Percentiles rank a stretch among this genome's conserved stretches.
Evolutionary conservation across 75 land plant species (phyloP).

Genomic region (Picea glauca): DNA sequence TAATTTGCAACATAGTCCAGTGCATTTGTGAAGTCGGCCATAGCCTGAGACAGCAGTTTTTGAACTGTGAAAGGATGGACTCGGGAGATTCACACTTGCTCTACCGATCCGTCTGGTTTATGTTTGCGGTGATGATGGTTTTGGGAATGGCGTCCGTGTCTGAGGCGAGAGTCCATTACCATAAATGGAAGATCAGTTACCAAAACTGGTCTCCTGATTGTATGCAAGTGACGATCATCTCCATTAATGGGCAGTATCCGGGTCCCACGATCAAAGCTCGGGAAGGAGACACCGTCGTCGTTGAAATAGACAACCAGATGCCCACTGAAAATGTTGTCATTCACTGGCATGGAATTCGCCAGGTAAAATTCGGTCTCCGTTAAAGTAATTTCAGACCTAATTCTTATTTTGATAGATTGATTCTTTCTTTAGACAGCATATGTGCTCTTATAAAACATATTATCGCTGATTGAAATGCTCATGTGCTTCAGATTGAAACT

Average conservation of each 20-base stretch:
- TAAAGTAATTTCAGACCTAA: too few species aligned
- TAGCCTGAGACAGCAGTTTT: too few species aligned
- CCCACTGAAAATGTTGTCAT: slow-evolving; percentile 67
- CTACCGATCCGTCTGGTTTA: neutral
- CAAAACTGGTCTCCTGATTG: slow-evolving; percentile 1
- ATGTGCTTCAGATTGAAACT: slow-evolving; percentile 36
- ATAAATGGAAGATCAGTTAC: neutral
- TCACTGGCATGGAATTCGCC: slow-evolving; percentile 89
- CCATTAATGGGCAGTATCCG: slow-evolving; percentile 23
- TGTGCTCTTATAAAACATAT: too few species aligned
- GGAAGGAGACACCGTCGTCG: slow-evolving; percentile 70
- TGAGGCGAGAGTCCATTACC: neutral
- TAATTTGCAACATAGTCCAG: too few species aligned
- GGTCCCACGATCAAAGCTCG: slow-evolving; percentile 71
- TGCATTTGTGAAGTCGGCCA: too few species aligned
- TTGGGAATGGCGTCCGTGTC: neutral
- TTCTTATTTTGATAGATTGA: too few species aligned
- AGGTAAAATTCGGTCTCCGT: slow-evolving; percentile 30
- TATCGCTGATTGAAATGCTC: too few species aligned
- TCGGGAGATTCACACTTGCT: neutral
- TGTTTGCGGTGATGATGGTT: neutral
- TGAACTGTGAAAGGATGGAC: neutral
- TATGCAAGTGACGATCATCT: neutral
- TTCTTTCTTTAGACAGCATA: too few species aligned
- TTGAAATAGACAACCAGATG: slow-evolving; percentile 58